Conservation (phyloP, 352 stramenopile species). For the Halophytophthora polymorphica region DNA sequence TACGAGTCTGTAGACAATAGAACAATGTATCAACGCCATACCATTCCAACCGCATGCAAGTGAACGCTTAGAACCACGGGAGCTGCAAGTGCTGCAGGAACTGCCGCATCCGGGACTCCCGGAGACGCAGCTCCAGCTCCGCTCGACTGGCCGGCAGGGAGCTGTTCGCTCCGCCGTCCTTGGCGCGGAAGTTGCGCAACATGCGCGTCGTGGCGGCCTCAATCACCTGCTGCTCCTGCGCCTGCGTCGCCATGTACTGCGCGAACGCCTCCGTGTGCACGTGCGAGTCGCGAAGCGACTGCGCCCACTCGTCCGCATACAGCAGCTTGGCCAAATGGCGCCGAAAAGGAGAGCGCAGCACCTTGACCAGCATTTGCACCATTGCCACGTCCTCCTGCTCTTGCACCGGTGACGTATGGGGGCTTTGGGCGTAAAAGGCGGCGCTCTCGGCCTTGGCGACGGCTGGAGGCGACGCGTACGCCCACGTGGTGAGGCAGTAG, state of each 20-base stretch:
- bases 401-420: not conserved
- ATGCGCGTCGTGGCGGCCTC: constrained; percentile 46
- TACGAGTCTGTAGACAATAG: not conserved
- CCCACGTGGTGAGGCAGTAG: constrained; percentile 71
- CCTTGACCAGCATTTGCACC: constrained; percentile 39
- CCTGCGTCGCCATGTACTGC: constrained; percentile 60
- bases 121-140: constrained; percentile 26
- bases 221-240: constrained; percentile 51
- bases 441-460: constrained; percentile 15
- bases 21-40: not conserved
- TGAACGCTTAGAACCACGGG: constrained; percentile 53
- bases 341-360: constrained; percentile 58
- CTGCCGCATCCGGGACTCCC: constrained; percentile 12
- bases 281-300: constrained; percentile 62
- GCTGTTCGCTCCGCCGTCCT: constrained; percentile 25
- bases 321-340: constrained; percentile 59
- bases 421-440: constrained; percentile 18
- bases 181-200: constrained; percentile 57
- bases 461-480: constrained; percentile 37
- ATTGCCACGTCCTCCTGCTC: constrained; percentile 11
- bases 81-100: constrained; percentile 30
- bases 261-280: constrained; percentile 43
- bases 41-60: no score
- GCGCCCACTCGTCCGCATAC: constrained; percentile 51
- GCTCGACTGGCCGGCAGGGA: constrained; percentile 28